Conservation (phyloP, 2,329 filamentous ascomycete species). For the Diaporthe helianthi region DNA sequence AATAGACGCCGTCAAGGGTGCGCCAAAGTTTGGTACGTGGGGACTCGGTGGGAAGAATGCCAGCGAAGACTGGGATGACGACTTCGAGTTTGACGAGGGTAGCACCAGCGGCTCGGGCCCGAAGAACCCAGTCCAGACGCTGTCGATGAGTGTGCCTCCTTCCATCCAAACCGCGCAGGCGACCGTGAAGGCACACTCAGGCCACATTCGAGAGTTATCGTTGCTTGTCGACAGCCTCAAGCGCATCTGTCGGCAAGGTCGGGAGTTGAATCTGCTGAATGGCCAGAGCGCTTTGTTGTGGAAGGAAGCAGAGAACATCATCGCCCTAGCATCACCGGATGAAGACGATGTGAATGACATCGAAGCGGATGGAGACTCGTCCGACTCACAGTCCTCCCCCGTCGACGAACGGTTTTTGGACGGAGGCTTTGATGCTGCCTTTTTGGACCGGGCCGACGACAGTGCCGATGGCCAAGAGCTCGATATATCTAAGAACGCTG, state of each 20-base stretch:
- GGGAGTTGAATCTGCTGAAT: constrained; percentile 68
- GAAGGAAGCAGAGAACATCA: constrained; percentile 86
- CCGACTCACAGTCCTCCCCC: constrained; percentile 50
- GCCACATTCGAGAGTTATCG: constrained; percentile 82
- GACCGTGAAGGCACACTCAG: constrained; percentile 82
- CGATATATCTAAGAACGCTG: constrained; percentile 56
- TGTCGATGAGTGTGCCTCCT: constrained; percentile 75
- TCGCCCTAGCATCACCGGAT: constrained; percentile 78
- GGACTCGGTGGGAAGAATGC: constrained; percentile 79
- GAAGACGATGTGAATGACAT: constrained; percentile 57
- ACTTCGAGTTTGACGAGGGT: constrained; percentile 75
- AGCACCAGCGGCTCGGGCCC: constrained; percentile 47
- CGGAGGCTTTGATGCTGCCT: constrained; percentile 55
- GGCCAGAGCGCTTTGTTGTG: constrained; percentile 69
- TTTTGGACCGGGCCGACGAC: constrained; percentile 52
- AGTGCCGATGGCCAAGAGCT: constrained; percentile 51
- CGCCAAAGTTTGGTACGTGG: constrained; percentile 82
- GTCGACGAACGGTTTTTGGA: constrained; percentile 55
- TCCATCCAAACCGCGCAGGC: constrained; percentile 83
- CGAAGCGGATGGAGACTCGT: constrained; percentile 43
- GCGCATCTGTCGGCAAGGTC: constrained; percentile 74
- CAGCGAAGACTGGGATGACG: constrained; percentile 89
- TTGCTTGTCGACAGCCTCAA: constrained; percentile 84
- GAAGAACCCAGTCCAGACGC: constrained; percentile 42
- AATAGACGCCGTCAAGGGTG: constrained; percentile 60